phyloP scores from a whole-genome alignment of 176 grass and related monocot species.

The Musa acuminata region DNA sequence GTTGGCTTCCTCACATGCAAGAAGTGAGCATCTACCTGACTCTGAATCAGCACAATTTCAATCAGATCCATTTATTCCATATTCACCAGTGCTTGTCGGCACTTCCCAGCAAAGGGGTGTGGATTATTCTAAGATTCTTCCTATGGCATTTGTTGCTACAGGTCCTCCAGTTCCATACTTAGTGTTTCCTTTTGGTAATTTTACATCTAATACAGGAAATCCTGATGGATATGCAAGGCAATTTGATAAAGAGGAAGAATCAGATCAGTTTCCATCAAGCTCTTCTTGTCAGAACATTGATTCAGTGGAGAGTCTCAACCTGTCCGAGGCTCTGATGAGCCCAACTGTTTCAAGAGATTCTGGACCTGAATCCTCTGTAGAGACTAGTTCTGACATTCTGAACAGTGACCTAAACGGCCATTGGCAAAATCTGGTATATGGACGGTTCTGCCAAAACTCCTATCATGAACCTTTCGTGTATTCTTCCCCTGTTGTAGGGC shows the following conservation, averaged over 20 bases:
- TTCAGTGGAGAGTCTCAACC: conserved; percentile 36
- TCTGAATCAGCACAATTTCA: conserved; percentile 38
- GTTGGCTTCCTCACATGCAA: conserved; percentile 22
- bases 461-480: conserved; percentile 29
- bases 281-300: conserved; percentile 32
- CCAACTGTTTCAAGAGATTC: conserved; percentile 34
- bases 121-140: conserved; percentile 42
- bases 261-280: conserved; percentile 37
- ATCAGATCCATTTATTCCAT: conserved; percentile 47
- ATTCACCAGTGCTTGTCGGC: conserved; percentile 45
- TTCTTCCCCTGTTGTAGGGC: conserved; percentile 32
- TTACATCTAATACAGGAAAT: conserved; percentile 21
- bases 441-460: conserved; percentile 55
- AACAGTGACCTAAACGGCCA: conserved; percentile 64
- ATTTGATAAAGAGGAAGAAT: conserved; percentile 48
- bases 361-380: conserved; percentile 37
- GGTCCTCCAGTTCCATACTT: conserved; percentile 60
- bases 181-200: conserved; percentile 33
- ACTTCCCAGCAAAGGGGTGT: conserved; percentile 49
- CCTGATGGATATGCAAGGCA: conserved; percentile 36
- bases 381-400: conserved; percentile 65
- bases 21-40: conserved; percentile 36
- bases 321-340: conserved; percentile 30
- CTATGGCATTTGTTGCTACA: conserved; percentile 51
- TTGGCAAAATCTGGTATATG: conserved; percentile 56